Percentiles rank a stretch among this genome's conserved stretches.
Evolutionary conservation across 352 stramenopile genomes (phyloP).

Genomic region (Pythium pyrilobum): DNA sequence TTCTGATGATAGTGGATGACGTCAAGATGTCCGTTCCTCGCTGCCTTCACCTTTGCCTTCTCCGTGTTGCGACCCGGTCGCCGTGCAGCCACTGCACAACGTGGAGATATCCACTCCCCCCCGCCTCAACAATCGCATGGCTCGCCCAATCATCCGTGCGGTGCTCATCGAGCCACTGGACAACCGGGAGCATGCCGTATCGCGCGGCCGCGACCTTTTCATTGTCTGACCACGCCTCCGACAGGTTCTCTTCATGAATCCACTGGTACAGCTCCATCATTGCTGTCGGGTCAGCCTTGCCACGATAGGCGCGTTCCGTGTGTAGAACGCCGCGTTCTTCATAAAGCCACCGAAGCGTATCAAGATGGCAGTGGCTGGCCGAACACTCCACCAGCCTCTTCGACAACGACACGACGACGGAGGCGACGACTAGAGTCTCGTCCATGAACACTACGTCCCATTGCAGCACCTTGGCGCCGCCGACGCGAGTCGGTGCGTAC

Average conservation of each 20-base stretch:
- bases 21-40: not conserved
- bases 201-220: not conserved
- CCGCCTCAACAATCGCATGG: not conserved
- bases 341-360: not conserved
- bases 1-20: too few relatives aligned
- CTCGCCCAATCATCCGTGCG: constrained; percentile 16
- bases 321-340: not conserved
- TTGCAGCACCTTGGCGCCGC: not conserved
- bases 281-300: not conserved
- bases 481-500: not conserved
- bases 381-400: too few relatives aligned
- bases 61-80: constrained; percentile 25
- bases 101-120: not conserved
- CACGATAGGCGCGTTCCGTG: not conserved
- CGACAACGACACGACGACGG: too few relatives aligned
- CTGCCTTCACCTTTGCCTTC: not conserved
- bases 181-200: not conserved
- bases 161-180: constrained; percentile 20
- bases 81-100: constrained; percentile 18
- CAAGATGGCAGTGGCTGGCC: not conserved
- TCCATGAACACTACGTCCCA: not conserved
- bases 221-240: not conserved
- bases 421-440: not conserved
- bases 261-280: not conserved
- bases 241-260: not conserved